Conservation (phyloP, 2,329 filamentous ascomycete genomes). For the Aureobasidium vineae region DNA sequence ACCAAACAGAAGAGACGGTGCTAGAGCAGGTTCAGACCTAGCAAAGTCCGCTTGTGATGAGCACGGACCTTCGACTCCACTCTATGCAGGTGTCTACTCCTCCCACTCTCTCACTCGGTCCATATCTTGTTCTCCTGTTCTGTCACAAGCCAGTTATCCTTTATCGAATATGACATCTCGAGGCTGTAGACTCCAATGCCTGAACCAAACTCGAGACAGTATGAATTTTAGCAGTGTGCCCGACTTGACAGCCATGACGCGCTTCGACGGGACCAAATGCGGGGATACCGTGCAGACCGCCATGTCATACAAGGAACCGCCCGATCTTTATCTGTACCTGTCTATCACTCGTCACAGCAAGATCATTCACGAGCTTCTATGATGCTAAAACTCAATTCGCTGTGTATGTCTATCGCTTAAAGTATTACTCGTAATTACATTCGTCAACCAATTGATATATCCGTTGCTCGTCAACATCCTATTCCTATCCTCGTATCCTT, state of each 20-base stretch:
- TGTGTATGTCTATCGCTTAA: slow-evolving; percentile 7
- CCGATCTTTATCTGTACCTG: slow-evolving; percentile 6
- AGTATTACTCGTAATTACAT: slow-evolving; percentile 20
- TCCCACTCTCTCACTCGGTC: background rate
- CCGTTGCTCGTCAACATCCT: slow-evolving; percentile 11
- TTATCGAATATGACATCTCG: background rate
- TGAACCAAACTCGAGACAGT: background rate
- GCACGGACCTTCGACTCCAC: background rate
- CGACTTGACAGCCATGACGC: slow-evolving; percentile 18
- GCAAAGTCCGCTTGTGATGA: slow-evolving; percentile 14
- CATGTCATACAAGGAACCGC: background rate
- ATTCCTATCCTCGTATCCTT: background rate
- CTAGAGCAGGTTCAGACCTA: background rate
- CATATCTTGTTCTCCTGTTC: background rate
- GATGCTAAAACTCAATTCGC: background rate
- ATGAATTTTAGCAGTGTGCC: slow-evolving; percentile 14
- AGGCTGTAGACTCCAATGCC: background rate
- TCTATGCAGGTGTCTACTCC: background rate
- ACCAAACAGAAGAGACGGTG: background rate
- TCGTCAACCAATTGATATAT: background rate
- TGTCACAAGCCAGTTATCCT: background rate
- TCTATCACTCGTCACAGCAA: background rate
- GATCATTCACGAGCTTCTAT: background rate
- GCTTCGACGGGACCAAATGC: slow-evolving; percentile 6
- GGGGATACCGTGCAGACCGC: slow-evolving; percentile 16